Base-by-base conservation (phyloP, 176 grass and related monocot genomes). In the Cenchrus purpureus region DNA sequence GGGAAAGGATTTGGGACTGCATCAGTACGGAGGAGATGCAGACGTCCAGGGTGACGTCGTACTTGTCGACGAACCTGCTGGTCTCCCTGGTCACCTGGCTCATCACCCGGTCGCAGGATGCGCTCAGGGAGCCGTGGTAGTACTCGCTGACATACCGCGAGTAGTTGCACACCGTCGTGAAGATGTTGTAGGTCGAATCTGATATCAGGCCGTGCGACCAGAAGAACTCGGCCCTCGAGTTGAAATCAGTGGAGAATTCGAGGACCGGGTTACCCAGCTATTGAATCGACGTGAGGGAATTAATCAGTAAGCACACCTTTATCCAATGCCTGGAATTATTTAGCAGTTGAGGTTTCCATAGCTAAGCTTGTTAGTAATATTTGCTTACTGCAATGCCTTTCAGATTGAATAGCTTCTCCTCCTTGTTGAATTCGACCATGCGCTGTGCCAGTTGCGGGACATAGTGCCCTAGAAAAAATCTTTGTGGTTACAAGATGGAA, bases 131-230 rank as follows among this genome's bases (percentile, higher is more conserved):
- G 20, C 93, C 97, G 2, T 85, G 91, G 61, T 95, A 98, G 57
- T 98, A 95, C 87, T 98, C 93, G 70, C 86, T 92, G 28, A 95
- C 97, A 10, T 98, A 98, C 20, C 93, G 88, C 0, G 97, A 98
- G 44, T 98, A 95, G 85, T 98, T 98, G 76, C 97, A 98, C 28
- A 92, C 91, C 3, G 64, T 76, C 1, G 91, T 94, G 87, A 98
- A 95, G 60, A 91, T 78, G 6, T 80, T 81, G 84, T 94, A 98
- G 5, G 97, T 95, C 0, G 97, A 87, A n/a, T 98, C 97, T 0
- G 97, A 98, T 44, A 98, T 98, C 74, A 98, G 87, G 52, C 97
- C 97, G 3, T 98, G 97, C 28, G 97, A 95, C 97, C 97, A 98
- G 88, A 98, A 95, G 82, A 95, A 98, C 63, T 95, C 97, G 0